Conservation (phyloP, 1,284 basidiomycete species). For the Cutaneotrichosporon cyanovorans region DNA sequence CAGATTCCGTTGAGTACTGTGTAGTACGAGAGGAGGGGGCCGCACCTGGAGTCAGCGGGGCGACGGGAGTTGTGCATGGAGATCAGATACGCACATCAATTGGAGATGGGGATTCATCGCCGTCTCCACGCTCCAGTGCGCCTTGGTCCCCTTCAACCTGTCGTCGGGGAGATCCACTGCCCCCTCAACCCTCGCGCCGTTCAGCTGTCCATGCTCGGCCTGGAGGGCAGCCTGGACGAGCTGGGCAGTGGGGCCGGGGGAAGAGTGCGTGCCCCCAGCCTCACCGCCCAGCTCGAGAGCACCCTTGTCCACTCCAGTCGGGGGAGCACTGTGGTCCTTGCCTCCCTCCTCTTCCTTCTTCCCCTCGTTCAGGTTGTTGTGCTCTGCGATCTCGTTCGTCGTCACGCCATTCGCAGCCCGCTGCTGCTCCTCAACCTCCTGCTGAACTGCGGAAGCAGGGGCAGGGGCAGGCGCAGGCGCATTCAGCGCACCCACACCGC, state of each 20-base stretch:
- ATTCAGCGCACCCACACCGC: conserved; percentile 26
- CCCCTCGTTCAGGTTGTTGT: conserved; percentile 3
- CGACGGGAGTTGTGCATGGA: background rate
- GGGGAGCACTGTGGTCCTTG: conserved; percentile 27
- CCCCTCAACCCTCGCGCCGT: conserved; percentile 3
- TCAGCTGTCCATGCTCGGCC: conserved; percentile 3
- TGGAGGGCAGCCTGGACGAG: conserved; percentile 12
- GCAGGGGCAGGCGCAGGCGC: too few relatives aligned
- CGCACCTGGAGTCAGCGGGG: conserved; percentile 47
- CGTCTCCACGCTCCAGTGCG: conserved; percentile 24
- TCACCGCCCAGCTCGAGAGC: conserved; percentile 30
- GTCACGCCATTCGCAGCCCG: background rate
- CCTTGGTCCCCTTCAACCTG: conserved; percentile 2
- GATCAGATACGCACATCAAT: conserved; percentile 42
- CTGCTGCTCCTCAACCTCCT: conserved; percentile 1
- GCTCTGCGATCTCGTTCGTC: conserved; percentile 2
- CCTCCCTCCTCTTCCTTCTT: conserved; percentile 26
- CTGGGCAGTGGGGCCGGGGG: conserved; percentile 8
- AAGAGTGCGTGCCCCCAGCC: conserved; percentile 28
- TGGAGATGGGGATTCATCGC: conserved; percentile 47
- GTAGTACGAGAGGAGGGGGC: conserved; percentile 85
- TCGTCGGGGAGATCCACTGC: conserved; percentile 4
- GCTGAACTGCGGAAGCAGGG: background rate
- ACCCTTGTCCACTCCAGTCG: conserved; percentile 29
- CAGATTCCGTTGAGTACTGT: conserved; percentile 70